Percentiles rank a stretch among this genome's conserved stretches.
Evolutionary conservation across 257 asterid species (phyloP).

Genomic region (Ligustrum vulgare): DNA sequence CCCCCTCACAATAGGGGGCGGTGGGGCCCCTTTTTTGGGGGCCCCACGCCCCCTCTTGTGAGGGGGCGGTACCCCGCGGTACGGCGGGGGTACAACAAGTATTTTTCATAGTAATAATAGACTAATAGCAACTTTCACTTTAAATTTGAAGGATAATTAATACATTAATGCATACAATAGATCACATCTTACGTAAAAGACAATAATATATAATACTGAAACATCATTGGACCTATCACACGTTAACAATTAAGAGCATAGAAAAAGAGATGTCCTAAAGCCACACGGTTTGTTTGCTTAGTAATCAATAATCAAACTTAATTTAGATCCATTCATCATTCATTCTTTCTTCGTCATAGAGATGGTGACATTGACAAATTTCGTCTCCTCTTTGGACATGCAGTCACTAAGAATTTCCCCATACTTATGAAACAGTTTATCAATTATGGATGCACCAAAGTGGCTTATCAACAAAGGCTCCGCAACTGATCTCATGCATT

Average conservation of each 20-base stretch:
- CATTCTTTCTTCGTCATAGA: slow-evolving; percentile 33
- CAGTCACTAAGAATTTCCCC: slow-evolving; percentile 17
- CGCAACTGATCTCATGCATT: slow-evolving; percentile 65
- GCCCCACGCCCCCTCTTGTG: too few relatives aligned
- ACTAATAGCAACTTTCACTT: too few relatives aligned
- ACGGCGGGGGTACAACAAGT: too few relatives aligned
- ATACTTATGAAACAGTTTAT: slow-evolving; percentile 39
- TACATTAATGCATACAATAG: too few relatives aligned
- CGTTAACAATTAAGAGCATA: not conserved
- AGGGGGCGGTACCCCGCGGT: too few relatives aligned
- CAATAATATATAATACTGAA: not conserved
- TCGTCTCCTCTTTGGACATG: slow-evolving; percentile 39
- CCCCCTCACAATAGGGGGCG: too few relatives aligned
- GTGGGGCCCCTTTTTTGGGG: too few relatives aligned
- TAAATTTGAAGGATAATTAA: too few relatives aligned
- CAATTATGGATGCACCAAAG: slow-evolving; percentile 47
- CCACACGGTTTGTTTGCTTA: not conserved
- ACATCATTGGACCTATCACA: not conserved
- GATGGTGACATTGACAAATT: slow-evolving; percentile 44
- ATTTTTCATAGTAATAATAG: too few relatives aligned
- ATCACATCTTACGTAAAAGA: not conserved
- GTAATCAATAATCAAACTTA: not conserved
- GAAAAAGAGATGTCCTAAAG: not conserved
- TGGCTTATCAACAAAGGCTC: slow-evolving; percentile 63
- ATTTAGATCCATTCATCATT: not conserved